Evolutionary conservation across 768 basidiomycete species (phyloP), one percentile per base, ranked within the genome.

Genomic region (Coprinellus aureogranulatus): DNA sequence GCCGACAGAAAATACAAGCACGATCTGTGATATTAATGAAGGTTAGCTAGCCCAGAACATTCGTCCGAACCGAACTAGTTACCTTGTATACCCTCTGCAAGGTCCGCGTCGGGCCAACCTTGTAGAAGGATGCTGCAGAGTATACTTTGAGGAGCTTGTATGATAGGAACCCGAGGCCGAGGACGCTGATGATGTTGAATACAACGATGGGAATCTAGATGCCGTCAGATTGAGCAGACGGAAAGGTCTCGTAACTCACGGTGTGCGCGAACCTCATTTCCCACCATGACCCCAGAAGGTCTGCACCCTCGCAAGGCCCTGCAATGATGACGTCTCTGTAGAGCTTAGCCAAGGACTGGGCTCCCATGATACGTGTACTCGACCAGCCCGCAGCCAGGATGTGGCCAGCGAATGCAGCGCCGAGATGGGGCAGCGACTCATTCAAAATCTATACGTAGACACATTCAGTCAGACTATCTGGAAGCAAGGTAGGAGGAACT

Each of bases 21-120:
- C 73, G 53, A 81, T 67, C 82, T 83, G 53, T 3, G 20, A n/a
- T n/a, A n/a, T n/a, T n/a, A n/a, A n/a, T n/a, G n/a, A n/a, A n/a
- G n/a, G n/a, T n/a, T n/a, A n/a, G n/a, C n/a, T n/a, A n/a, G n/a
- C n/a, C n/a, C n/a, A n/a, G n/a, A n/a, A n/a, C n/a, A n/a, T n/a
- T n/a, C n/a, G n/a, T n/a, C n/a, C n/a, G n/a, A n/a, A n/a, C n/a
- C n/a, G n/a, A 42, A 48, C 31, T 20, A 55, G 51, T 26, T 55
- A 80, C 83, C 72, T 76, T 82, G 67, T 84, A 81, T n/a, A 82
- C 65, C n/a, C 73, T 68, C 57, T 76, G 73, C n/a, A 84, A 71
- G 45, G 63, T 62, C 3, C 72, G 61, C 14, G 80, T 74, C n/a
- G 81, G 75, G 14, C 81, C 82, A 44, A 84, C 78, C 4, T 77